A percentile compares a stretch with the other conserved stretches of the same genome.
phyloP scores from a whole-genome alignment of 2,329 filamentous ascomycete genomes.

The Zasmidium citrigriseum region DNA sequence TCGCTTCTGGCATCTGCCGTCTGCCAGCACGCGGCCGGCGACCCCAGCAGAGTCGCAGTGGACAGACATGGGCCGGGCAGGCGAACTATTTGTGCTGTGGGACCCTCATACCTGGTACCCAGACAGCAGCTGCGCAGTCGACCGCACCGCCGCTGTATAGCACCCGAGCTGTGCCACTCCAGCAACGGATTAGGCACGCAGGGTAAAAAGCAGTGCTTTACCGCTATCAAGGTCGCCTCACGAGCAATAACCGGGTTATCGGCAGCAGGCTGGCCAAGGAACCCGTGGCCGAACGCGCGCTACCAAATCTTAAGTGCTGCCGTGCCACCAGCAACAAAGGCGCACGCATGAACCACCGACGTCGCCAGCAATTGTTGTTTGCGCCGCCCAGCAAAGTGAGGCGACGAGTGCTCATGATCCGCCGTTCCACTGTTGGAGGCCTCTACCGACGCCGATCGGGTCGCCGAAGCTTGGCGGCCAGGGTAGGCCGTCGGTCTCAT shows the following conservation, averaged over 20 bases:
- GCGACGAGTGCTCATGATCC: conserved; percentile 3
- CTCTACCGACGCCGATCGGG: conserved; percentile 4
- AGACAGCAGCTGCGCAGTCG: conserved; percentile 16
- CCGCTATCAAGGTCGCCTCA: conserved; percentile 15
- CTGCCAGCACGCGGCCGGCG: conserved; percentile 10
- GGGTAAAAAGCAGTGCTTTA: conserved; percentile 17
- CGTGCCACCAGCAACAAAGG: conserved; percentile 13
- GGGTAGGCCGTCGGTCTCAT: conserved; percentile 13
- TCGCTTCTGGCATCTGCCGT: conserved; percentile 20
- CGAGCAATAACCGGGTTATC: conserved; percentile 20
- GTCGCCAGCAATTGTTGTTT: conserved; percentile 8
- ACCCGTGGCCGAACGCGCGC: conserved; percentile 15
- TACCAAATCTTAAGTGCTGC: conserved; percentile 20
- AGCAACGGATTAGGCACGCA: conserved; percentile 12
- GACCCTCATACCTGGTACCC: conserved; percentile 10
- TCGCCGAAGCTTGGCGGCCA: conserved; percentile 5
- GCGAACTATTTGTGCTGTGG: conserved; percentile 17
- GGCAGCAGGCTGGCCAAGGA: conserved; percentile 19
- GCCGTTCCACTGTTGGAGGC: background rate
- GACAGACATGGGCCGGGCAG: conserved; percentile 9
- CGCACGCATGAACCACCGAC: conserved; percentile 17
- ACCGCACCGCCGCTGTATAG: conserved; percentile 11
- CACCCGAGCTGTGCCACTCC: conserved; percentile 15
- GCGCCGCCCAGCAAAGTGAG: conserved; percentile 4
- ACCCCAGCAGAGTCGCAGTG: conserved; percentile 8